Evolutionary conservation across 768 basidiomycete genomes (phyloP).

Genomic region (Mrakia frigida): DNA sequence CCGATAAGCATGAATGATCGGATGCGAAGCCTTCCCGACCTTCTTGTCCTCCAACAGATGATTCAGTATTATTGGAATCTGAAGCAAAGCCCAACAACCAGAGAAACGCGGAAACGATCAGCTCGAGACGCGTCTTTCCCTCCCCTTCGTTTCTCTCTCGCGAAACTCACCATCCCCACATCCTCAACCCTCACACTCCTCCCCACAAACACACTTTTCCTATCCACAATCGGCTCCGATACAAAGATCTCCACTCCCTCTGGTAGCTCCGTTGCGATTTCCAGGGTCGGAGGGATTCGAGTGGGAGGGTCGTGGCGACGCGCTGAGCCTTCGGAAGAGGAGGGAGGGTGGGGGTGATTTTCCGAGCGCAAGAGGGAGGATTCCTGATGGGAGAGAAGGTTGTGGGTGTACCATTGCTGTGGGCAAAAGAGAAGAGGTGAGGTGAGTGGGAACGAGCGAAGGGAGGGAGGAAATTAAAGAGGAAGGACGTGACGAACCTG

Average conservation of each 20-base stretch:
- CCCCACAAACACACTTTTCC: conserved; percentile 80
- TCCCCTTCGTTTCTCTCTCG: too few relatives aligned
- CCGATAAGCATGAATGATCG: conserved; percentile 38
- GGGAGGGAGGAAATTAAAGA: not conserved
- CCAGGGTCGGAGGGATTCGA: not conserved
- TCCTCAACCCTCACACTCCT: conserved; percentile 73
- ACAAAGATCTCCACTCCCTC: conserved; percentile 51
- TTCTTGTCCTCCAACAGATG: conserved; percentile 44
- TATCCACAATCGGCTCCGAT: conserved; percentile 75
- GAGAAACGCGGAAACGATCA: not conserved
- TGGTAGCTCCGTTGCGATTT: conserved; percentile 47
- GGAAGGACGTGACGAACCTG: conserved; percentile 19
- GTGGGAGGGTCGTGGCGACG: conserved; percentile 12
- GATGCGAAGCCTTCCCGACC: conserved; percentile 41
- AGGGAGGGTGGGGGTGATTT: conserved; percentile 26
- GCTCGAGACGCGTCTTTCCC: not conserved
- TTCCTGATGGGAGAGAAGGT: conserved; percentile 16
- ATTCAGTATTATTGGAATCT: conserved; percentile 52
- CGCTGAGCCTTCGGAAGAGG: not conserved
- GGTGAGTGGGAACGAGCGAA: not conserved
- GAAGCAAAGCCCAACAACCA: conserved; percentile 34
- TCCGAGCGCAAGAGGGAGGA: conserved; percentile 13
- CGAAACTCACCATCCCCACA: conserved; percentile 48
- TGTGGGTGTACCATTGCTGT: conserved; percentile 26
- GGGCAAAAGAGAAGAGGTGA: not conserved